Evolutionary conservation across 2,329 filamentous ascomycete genomes (phyloP).

Genomic region (Pseudogymnoascus sp.): DNA sequence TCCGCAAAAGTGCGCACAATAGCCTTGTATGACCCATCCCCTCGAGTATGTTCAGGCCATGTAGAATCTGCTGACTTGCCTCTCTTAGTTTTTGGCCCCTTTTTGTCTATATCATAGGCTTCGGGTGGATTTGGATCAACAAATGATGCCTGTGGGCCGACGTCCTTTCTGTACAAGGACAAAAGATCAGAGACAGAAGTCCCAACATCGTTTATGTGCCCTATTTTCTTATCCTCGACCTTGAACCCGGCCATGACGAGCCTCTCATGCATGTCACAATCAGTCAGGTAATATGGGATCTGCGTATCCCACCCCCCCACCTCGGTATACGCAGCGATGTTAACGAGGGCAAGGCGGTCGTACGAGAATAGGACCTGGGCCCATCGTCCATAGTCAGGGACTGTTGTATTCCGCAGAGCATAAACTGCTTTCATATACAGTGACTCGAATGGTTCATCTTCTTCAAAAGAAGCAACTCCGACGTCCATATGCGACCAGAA

Average conservation of each 20-base stretch:
- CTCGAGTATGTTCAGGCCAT: background rate
- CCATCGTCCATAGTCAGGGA: constrained; percentile 31
- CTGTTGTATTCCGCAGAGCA: constrained; percentile 14
- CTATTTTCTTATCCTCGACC: constrained; percentile 32
- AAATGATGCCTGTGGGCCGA: constrained; percentile 26
- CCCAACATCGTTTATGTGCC: constrained; percentile 39
- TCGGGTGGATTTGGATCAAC: constrained; percentile 31
- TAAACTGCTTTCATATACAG: constrained; percentile 20
- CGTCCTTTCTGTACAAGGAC: constrained; percentile 36
- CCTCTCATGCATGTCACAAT: constrained; percentile 47
- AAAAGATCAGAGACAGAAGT: constrained; percentile 38
- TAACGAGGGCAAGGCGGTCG: constrained; percentile 49
- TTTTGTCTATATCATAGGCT: constrained; percentile 13
- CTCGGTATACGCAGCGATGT: constrained; percentile 38
- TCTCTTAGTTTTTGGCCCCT: background rate
- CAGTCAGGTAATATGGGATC: constrained; percentile 49
- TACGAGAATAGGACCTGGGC: constrained; percentile 48
- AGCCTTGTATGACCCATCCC: background rate
- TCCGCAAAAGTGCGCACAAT: constrained; percentile 4
- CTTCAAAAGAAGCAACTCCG: constrained; percentile 36
- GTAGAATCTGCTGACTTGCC: background rate
- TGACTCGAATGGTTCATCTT: constrained; percentile 14
- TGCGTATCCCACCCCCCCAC: constrained; percentile 46
- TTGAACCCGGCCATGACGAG: constrained; percentile 39
- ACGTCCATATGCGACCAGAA: constrained; percentile 53